Percentiles rank a stretch among this genome's conserved stretches.
These are phyloP conservation scores for Sphaerulina vaccinii DNA, from an alignment of 2,329 filamentous ascomycete genomes.

Conservation along the genomic window DNA sequence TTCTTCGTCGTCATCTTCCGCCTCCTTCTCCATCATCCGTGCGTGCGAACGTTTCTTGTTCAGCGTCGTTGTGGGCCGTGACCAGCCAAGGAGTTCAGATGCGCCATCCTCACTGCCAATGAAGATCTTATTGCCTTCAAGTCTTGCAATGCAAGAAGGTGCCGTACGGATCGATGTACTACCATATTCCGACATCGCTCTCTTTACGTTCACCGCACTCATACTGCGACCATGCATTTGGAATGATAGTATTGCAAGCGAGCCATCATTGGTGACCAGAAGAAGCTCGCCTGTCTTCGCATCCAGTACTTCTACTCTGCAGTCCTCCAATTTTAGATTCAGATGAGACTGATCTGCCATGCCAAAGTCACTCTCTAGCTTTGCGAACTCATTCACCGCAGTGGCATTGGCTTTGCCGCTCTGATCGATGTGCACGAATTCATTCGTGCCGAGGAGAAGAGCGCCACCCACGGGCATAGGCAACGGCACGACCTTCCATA, in stretches of 20 bases:
- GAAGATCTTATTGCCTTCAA: slow-evolving; percentile 72
- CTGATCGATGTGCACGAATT: slow-evolving; percentile 93
- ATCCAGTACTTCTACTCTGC: slow-evolving; percentile 72
- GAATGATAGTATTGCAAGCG: slow-evolving; percentile 74
- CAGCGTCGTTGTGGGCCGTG: slow-evolving; percentile 60
- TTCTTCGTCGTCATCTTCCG: slow-evolving; percentile 59
- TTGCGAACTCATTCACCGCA: slow-evolving; percentile 87
- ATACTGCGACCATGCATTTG: slow-evolving; percentile 87
- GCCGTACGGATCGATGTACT: slow-evolving; percentile 61
- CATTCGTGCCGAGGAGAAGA: slow-evolving; percentile 81
- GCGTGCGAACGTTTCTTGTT: slow-evolving; percentile 64
- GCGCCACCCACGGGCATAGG: slow-evolving; percentile 86
- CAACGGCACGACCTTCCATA: slow-evolving; percentile 77
- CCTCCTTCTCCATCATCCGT: slow-evolving; percentile 55
- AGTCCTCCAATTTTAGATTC: slow-evolving; percentile 76
- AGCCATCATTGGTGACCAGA: slow-evolving; percentile 74
- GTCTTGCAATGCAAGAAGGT: slow-evolving; percentile 66
- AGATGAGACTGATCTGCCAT: slow-evolving; percentile 84
- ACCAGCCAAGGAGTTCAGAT: slow-evolving; percentile 79
- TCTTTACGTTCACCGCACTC: slow-evolving; percentile 74
- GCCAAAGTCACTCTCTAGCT: slow-evolving; percentile 76
- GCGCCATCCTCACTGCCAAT: slow-evolving; percentile 82
- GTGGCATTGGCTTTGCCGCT: slow-evolving; percentile 90
- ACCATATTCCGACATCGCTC: slow-evolving; percentile 62
- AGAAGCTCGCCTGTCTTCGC: slow-evolving; percentile 78